phyloP scores from a whole-genome alignment of 441 rosid genomes.

The Gossypium gossypioides region DNA sequence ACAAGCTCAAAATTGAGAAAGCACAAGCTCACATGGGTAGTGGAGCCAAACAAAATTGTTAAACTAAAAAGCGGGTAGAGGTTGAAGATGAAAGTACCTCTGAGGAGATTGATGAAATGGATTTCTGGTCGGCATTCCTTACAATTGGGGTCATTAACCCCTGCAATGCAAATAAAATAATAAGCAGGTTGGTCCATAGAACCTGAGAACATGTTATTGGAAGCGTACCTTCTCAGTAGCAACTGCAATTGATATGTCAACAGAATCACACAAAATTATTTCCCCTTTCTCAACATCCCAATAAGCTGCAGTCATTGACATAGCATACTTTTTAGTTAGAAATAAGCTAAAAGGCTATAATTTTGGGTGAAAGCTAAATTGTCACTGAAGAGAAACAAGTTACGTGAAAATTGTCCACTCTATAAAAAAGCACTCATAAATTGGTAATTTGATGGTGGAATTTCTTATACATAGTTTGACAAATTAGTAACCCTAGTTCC shows the following conservation, averaged over 20 bases:
- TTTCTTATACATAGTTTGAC: neutral
- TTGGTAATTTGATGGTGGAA: neutral
- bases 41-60: neutral
- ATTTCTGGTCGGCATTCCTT: constrained; percentile 86
- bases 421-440: neutral
- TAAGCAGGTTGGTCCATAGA: constrained; percentile 12
- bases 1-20: neutral
- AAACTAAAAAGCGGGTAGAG: constrained; percentile 2
- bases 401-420: neutral
- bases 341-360: neutral
- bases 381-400: neutral
- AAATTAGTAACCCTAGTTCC: neutral
- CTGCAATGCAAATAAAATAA: constrained; percentile 36
- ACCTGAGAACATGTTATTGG: constrained; percentile 8
- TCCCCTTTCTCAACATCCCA: constrained; percentile 78
- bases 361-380: neutral
- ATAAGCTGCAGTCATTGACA: constrained; percentile 48
- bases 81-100: constrained; percentile 44
- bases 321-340: constrained; percentile 15
- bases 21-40: neutral
- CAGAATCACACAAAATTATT: constrained; percentile 48
- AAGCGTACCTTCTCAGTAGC: constrained; percentile 86
- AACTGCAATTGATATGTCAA: constrained; percentile 93
- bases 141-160: constrained; percentile 95
- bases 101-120: constrained; percentile 66